Evolutionary conservation across 768 basidiomycete genomes (phyloP).

Genomic region (Tylopilus intermedius): DNA sequence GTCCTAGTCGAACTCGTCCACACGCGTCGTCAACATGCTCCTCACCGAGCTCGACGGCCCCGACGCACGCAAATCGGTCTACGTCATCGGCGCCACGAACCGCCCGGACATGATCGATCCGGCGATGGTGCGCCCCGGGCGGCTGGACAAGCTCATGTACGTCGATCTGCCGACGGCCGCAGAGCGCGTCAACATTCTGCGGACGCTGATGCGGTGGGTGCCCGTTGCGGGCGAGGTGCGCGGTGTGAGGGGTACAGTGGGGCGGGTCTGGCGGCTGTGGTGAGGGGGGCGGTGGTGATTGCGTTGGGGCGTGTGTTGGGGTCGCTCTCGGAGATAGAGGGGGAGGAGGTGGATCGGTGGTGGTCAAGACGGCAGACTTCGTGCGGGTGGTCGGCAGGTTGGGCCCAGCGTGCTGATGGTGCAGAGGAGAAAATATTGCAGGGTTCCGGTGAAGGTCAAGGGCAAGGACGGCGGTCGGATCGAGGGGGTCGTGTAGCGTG

Average conservation of each 20-base stretch:
- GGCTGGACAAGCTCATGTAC: constrained; percentile 90
- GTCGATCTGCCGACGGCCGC: constrained; percentile 74
- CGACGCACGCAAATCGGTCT: constrained; percentile 79
- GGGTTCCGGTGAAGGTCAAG: constrained; percentile 59
- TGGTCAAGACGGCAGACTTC: constrained; percentile 73
- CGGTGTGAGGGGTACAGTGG: constrained; percentile 86
- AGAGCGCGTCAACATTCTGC: constrained; percentile 81
- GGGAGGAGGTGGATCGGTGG: constrained; percentile 26
- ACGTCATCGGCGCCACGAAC: constrained; percentile 93
- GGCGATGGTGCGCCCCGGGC: constrained; percentile 94
- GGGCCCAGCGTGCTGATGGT: constrained; percentile 77
- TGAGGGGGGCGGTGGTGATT: constrained; percentile 85
- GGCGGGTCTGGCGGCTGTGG: constrained; percentile 83
- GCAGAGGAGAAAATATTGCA: constrained; percentile 84
- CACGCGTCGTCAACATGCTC: constrained; percentile 86
- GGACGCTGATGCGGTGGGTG: constrained; percentile 67
- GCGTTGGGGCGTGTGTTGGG: constrained; percentile 70
- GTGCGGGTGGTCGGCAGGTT: constrained; percentile 64
- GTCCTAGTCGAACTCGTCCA: constrained; percentile 76
- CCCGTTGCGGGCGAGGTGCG: constrained; percentile 48
- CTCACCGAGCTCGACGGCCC: constrained; percentile 93
- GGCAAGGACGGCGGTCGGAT: constrained; percentile 27
- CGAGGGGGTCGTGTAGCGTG: constrained; percentile 15
- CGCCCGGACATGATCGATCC: constrained; percentile 97
- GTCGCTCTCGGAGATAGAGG: constrained; percentile 57